Percentiles rank a stretch among this genome's conserved stretches.
phyloP scores from a whole-genome alignment of 805 yeast genomes.

The Candida sithepensis region DNA sequence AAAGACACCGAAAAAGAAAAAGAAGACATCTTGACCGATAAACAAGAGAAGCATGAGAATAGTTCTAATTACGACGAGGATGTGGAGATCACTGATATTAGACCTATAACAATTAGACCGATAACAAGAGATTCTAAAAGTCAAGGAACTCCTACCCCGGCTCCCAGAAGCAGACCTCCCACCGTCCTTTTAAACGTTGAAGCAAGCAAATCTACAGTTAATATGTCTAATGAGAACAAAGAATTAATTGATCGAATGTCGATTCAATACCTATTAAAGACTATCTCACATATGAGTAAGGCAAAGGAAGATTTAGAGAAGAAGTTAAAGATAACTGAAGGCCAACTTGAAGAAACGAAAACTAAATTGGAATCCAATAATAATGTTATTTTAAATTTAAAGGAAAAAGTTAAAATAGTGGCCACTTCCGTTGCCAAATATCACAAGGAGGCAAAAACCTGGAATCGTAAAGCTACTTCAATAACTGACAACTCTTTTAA shows the following conservation, averaged over 20 bases:
- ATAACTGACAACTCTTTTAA: slow-evolving; percentile 2
- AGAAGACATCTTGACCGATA: not conserved
- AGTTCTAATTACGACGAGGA: not conserved
- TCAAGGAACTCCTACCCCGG: slow-evolving; percentile 3
- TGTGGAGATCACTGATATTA: slow-evolving; percentile 1
- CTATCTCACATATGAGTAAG: slow-evolving; percentile 13
- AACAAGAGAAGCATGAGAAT: not conserved
- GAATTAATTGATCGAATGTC: slow-evolving; percentile 8
- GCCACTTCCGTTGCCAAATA: slow-evolving; percentile 3
- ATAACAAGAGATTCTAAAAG: not conserved
- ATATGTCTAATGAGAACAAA: not conserved
- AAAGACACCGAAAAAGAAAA: not conserved
- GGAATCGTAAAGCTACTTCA: slow-evolving; percentile 4
- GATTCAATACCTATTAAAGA: slow-evolving; percentile 18
- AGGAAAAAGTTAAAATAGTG: slow-evolving; percentile 4
- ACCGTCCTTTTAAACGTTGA: not conserved
- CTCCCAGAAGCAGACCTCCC: slow-evolving; percentile 1
- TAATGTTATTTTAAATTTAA: slow-evolving; percentile 8
- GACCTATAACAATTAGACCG: not conserved
- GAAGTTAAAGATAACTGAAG: slow-evolving; percentile 5
- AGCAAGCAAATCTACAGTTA: not conserved
- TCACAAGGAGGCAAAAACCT: slow-evolving; percentile 4
- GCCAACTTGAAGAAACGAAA: slow-evolving; percentile 6
- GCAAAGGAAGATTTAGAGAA: slow-evolving; percentile 9
- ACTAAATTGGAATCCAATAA: slow-evolving; percentile 5